phyloP scores from a whole-genome alignment of 1,284 basidiomycete genomes.

The Moesziomyces sp. region DNA sequence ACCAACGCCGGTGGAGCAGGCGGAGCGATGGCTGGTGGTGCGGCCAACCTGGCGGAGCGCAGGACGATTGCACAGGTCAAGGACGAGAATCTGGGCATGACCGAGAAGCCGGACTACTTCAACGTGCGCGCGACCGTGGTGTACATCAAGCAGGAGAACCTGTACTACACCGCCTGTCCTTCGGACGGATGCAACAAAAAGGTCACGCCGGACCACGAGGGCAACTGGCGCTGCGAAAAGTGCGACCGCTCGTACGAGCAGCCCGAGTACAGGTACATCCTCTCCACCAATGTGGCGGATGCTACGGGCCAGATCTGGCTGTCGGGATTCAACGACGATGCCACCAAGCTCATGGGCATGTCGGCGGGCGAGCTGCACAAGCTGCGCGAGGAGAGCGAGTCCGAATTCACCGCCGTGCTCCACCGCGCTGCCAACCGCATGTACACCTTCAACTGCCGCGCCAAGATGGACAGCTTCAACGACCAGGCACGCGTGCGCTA shows the following conservation, averaged over 20 bases:
- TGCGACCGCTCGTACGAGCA: conserved; percentile 79
- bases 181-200: conserved; percentile 89
- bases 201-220: conserved; percentile 76
- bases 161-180: conserved; percentile 91
- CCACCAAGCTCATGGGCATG: conserved; percentile 77
- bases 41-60: conserved; percentile 68
- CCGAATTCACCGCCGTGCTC: conserved; percentile 75
- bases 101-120: conserved; percentile 86
- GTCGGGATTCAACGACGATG: conserved; percentile 94
- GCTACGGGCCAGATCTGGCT: conserved; percentile 90
- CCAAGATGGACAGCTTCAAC: conserved; percentile 72
- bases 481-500: conserved; percentile 61
- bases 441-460: conserved; percentile 86
- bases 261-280: conserved; percentile 91
- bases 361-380: conserved; percentile 82
- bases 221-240: conserved; percentile 89
- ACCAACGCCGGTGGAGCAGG: conserved; percentile 69
- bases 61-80: conserved; percentile 85
- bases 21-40: conserved; percentile 54
- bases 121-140: conserved; percentile 83
- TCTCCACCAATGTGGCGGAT: conserved; percentile 88
- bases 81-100: conserved; percentile 79
- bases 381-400: conserved; percentile 78
- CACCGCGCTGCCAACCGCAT: conserved; percentile 77
- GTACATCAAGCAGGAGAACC: conserved; percentile 86